phyloP scores from a whole-genome alignment of 2,329 filamentous ascomycete species.

The Alternaria sp. region DNA sequence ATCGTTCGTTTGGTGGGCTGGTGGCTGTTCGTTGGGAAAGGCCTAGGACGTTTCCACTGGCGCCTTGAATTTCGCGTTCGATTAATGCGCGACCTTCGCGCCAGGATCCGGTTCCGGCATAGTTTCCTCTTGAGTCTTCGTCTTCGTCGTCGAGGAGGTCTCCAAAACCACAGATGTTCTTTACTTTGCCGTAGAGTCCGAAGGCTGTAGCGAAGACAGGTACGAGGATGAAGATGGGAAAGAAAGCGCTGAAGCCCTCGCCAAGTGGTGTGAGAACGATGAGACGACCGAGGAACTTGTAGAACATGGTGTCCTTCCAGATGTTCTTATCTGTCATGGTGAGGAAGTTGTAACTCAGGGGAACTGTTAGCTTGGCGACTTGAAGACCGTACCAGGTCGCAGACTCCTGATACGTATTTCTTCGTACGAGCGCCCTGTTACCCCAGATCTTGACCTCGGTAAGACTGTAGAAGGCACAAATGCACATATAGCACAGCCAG shows the following conservation, averaged over 20 bases:
- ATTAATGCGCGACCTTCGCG: slow-evolving; percentile 91
- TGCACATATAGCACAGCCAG: slow-evolving; percentile 97
- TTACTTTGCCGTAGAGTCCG: slow-evolving; percentile 84
- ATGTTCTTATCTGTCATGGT: slow-evolving; percentile 81
- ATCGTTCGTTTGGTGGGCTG: slow-evolving; percentile 34
- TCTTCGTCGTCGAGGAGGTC: slow-evolving; percentile 78
- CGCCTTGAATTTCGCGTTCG: slow-evolving; percentile 73
- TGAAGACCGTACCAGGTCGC: slow-evolving; percentile 97
- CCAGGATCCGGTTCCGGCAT: slow-evolving; percentile 84
- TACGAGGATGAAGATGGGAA: slow-evolving; percentile 85
- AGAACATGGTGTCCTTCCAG: slow-evolving; percentile 83
- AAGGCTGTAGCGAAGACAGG: slow-evolving; percentile 88
- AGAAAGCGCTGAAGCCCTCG: slow-evolving; percentile 84
- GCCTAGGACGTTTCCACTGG: slow-evolving; percentile 49
- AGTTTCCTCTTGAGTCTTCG: slow-evolving; percentile 65
- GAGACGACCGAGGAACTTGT: slow-evolving; percentile 80
- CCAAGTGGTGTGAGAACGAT: slow-evolving; percentile 86
- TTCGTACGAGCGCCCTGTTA: slow-evolving; percentile 84
- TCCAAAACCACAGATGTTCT: slow-evolving; percentile 79
- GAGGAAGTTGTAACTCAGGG: slow-evolving; percentile 94
- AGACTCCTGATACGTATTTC: slow-evolving; percentile 91
- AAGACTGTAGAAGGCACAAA: slow-evolving; percentile 84
- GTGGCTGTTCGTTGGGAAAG: slow-evolving; percentile 33
- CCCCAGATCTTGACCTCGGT: slow-evolving; percentile 98
- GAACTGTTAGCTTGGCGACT: slow-evolving; percentile 90